phyloP scores from a whole-genome alignment of 495 filamentous ascomycete species.

The Aspergillus baeticus region DNA sequence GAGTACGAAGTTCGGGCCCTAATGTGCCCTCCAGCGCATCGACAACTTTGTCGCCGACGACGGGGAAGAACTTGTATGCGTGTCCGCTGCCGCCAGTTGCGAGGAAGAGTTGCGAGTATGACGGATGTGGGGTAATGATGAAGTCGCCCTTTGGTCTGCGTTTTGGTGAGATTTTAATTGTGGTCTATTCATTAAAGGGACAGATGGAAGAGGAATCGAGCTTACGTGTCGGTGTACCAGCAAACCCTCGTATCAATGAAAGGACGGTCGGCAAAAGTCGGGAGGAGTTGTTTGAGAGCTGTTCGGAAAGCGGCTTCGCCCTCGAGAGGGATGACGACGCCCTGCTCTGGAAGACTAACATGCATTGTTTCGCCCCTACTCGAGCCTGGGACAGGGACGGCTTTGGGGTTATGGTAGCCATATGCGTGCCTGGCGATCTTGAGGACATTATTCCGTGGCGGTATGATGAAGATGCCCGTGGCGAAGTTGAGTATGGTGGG shows the following conservation, averaged over 20 bases:
- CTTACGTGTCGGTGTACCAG: slow-evolving; percentile 83
- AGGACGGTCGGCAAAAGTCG: slow-evolving; percentile 58
- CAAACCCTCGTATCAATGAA: slow-evolving; percentile 75
- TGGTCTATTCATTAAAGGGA: background rate
- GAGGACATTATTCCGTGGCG: slow-evolving; percentile 66
- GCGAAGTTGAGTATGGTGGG: slow-evolving; percentile 79
- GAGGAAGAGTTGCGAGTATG: slow-evolving; percentile 66
- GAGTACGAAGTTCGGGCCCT: slow-evolving; percentile 54
- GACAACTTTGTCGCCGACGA: slow-evolving; percentile 75
- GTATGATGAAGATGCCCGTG: slow-evolving; percentile 80
- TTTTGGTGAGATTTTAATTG: too few species aligned
- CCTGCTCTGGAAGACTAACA: slow-evolving; percentile 39
- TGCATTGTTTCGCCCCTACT: slow-evolving; percentile 30
- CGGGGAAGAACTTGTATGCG: slow-evolving; percentile 85
- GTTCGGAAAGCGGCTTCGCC: slow-evolving; percentile 59
- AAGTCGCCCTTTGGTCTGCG: slow-evolving; percentile 68
- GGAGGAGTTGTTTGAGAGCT: slow-evolving; percentile 61
- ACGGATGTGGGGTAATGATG: slow-evolving; percentile 74
- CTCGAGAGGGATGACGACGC: slow-evolving; percentile 52
- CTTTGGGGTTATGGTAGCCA: slow-evolving; percentile 73
- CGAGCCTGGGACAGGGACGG: slow-evolving; percentile 38
- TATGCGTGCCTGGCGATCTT: slow-evolving; percentile 82
- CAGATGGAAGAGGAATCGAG: slow-evolving; percentile 2
- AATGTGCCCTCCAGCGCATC: slow-evolving; percentile 60
- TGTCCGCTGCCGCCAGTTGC: slow-evolving; percentile 86